Conservation (phyloP, 2,329 filamentous ascomycete genomes). For the Sclerotinia borealis region DNA sequence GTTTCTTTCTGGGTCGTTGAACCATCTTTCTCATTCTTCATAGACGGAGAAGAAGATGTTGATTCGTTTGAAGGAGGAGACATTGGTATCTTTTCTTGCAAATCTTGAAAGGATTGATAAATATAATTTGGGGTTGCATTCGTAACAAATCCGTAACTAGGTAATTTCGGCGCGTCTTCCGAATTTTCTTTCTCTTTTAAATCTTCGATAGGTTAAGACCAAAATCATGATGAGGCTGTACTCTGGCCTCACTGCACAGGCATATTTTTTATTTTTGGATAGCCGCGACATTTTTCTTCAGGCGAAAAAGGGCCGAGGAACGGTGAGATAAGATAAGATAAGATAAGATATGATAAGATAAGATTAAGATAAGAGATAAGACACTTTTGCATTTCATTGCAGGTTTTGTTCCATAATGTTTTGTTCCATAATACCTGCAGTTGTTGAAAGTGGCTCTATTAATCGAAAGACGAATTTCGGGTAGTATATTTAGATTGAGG, state of each 20-base stretch:
- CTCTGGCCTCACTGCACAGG: not conserved
- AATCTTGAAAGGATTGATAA: not conserved
- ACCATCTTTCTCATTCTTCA: not conserved
- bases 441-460: not conserved
- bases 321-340: not conserved
- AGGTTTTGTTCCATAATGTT: not conserved
- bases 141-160: not conserved
- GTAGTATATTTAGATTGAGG: too few species aligned
- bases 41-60: not conserved
- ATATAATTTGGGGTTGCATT: too few species aligned
- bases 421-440: too few species aligned
- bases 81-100: not conserved
- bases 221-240: not conserved
- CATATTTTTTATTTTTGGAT: not conserved
- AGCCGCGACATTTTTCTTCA: not conserved
- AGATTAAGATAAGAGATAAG: too few species aligned
- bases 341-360: not conserved
- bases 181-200: not conserved
- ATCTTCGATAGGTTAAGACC: too few species aligned
- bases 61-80: not conserved
- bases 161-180: not conserved
- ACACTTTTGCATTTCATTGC: slow-evolving; percentile 1
- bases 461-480: not conserved
- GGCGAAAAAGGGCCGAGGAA: slow-evolving; percentile 10
- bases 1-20: not conserved